phyloP scores from a whole-genome alignment of 345 rosid species.

The Punica granatum region DNA sequence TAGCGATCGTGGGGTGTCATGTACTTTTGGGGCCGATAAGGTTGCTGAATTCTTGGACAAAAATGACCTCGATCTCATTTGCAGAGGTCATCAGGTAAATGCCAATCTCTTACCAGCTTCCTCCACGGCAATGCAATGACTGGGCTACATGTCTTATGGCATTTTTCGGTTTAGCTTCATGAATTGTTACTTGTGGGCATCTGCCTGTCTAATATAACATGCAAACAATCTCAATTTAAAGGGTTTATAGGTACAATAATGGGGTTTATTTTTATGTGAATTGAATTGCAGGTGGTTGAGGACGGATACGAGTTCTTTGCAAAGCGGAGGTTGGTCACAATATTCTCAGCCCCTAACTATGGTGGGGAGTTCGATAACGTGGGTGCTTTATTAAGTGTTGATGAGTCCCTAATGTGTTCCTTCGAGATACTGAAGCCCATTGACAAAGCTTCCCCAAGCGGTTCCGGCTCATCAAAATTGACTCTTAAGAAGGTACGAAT shows the following conservation, averaged over 20 bases:
- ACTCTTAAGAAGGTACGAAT: constrained; percentile 65
- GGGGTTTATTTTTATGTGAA: constrained; percentile 5
- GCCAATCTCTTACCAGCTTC: not conserved
- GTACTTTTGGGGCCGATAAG: constrained; percentile 80
- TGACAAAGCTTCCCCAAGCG: constrained; percentile 33
- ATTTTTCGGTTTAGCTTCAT: no score
- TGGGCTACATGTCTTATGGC: not conserved
- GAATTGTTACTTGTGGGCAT: not conserved
- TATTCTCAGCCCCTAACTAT: constrained; percentile 97
- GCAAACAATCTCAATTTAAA: not conserved
- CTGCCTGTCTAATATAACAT: not conserved
- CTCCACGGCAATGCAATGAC: not conserved
- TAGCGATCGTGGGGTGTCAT: constrained; percentile 91
- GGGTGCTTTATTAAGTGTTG: constrained; percentile 81
- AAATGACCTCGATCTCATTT: constrained; percentile 89
- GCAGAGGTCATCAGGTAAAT: constrained; percentile 94
- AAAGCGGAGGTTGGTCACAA: constrained; percentile 71
- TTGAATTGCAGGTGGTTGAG: constrained; percentile 78
- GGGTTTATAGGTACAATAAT: not conserved
- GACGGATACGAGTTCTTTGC: constrained; percentile 99
- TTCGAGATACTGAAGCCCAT: constrained; percentile 87
- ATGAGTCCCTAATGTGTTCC: constrained; percentile 69
- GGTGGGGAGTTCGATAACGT: constrained; percentile 99
- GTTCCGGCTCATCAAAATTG: constrained; percentile 24
- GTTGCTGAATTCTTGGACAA: constrained; percentile 82